phyloP scores from a whole-genome alignment of 257 asterid genomes.

The Lycium barbarum region DNA sequence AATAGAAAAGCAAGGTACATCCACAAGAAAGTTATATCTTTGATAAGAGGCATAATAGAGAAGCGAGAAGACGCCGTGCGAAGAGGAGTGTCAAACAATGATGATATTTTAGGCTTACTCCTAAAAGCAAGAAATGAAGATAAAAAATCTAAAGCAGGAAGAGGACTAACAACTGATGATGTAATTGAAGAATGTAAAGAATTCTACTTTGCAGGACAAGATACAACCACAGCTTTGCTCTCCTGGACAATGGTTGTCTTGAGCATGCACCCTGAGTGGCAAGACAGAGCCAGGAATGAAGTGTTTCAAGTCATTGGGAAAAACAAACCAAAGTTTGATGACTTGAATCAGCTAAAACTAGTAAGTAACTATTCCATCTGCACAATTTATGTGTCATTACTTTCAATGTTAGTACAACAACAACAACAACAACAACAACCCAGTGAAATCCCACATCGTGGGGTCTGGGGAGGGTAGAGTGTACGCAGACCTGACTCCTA shows the following conservation, averaged over 20 bases:
- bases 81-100: background rate
- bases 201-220: constrained; percentile 45
- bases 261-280: constrained; percentile 43
- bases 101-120: constrained; percentile 39
- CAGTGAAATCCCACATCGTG: no score
- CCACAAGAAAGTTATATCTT: constrained; percentile 32
- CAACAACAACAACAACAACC: no score
- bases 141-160: background rate
- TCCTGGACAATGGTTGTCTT: constrained; percentile 39
- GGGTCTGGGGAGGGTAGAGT: no score
- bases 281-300: constrained; percentile 39
- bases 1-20: constrained; percentile 36
- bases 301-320: constrained; percentile 36
- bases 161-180: constrained; percentile 30
- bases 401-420: no score
- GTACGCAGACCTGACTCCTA: no score
- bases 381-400: background rate
- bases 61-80: background rate
- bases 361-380: constrained; percentile 15
- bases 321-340: constrained; percentile 31
- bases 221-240: constrained; percentile 41
- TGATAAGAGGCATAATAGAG: constrained; percentile 27
- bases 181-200: constrained; percentile 42
- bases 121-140: constrained; percentile 25
- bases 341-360: constrained; percentile 35